Base-by-base conservation (phyloP, 345 rosid species). In the Populus pruinosa region DNA sequence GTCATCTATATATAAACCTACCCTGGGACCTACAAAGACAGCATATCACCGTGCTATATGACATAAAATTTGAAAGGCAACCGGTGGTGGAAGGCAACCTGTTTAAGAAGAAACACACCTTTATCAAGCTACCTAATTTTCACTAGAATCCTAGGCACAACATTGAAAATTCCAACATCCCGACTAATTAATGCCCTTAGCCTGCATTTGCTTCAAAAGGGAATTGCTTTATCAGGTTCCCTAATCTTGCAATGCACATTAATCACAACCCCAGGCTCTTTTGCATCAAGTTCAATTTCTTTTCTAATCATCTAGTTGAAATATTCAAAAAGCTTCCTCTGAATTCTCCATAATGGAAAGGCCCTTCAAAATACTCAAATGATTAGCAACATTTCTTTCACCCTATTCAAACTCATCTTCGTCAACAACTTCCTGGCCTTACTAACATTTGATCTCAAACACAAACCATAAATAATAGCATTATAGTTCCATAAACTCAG, bases 401-500 rank as follows among this genome's bases (percentile, higher is more conserved):
- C 21, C 7, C 88, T 88, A 73, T 80, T 78, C 44, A 83, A 74
- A 55, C 88, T 83, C 90, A 87, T 87, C 70, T 79, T 69, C 21
- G 82, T 72, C 38, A 83, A 53, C 81, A 83, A 38, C 73, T 25
- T 70, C 79, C 77, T 81, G 27, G 85, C 88, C 62, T 87, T 79
- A 27, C 78, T 82, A 75, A 87, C 83, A 27, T 55, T 11, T 21
- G 88, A 87, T 20, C 70, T 71, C 73, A 83, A 29, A 80, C 90
- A 79, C 87, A 87, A 73, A 39, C 79, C 85, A 74, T 85, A 81
- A 70, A 79, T 77, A 31, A 87, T 49, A 1, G 90, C 87, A 83
- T 81, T 85, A 79, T 85, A 85, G 43, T 87, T 87, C 67, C 67
- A 36, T 64, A 83, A 44, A 68, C 81, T 79, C 11, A 87, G 88